Conservation (phyloP, 2,329 filamentous ascomycete genomes). For the Pseudogymnoascus verrucosus region DNA sequence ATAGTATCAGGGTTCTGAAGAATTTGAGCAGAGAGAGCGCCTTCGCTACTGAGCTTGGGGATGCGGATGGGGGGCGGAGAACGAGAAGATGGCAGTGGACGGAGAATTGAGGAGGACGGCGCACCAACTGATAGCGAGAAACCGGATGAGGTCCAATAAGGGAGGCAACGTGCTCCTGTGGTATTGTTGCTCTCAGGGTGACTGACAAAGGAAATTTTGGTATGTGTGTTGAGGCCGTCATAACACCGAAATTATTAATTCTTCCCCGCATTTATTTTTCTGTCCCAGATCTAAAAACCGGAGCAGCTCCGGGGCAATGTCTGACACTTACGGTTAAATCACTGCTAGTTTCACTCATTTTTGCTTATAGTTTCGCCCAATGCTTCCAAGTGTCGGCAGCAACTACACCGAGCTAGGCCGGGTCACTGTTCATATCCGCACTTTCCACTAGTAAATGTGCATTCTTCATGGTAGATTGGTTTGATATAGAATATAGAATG, state of each 20-base stretch:
- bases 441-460: not conserved
- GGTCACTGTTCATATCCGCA: not conserved
- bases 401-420: not conserved
- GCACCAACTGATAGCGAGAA: conserved; percentile 26
- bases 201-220: too few relatives aligned
- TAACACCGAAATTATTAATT: not conserved
- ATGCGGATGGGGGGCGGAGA: conserved; percentile 23
- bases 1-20: conserved; percentile 23
- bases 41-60: conserved; percentile 22
- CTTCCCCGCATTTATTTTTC: not conserved
- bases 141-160: conserved; percentile 18
- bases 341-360: not conserved
- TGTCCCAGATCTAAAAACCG: not conserved
- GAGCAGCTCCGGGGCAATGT: not conserved
- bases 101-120: conserved; percentile 19
- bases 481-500: not conserved
- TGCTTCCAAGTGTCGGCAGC: not conserved
- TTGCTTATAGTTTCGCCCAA: not conserved
- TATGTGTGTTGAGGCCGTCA: not conserved
- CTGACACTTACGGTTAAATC: not conserved
- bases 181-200: not conserved
- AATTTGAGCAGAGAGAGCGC: conserved; percentile 22
- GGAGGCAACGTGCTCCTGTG: not conserved
- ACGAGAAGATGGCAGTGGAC: conserved; percentile 15
- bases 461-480: not conserved